Evolutionary conservation across 2,329 filamentous ascomycete genomes (phyloP).

Genomic region (Phialemonium atrogriseum): DNA sequence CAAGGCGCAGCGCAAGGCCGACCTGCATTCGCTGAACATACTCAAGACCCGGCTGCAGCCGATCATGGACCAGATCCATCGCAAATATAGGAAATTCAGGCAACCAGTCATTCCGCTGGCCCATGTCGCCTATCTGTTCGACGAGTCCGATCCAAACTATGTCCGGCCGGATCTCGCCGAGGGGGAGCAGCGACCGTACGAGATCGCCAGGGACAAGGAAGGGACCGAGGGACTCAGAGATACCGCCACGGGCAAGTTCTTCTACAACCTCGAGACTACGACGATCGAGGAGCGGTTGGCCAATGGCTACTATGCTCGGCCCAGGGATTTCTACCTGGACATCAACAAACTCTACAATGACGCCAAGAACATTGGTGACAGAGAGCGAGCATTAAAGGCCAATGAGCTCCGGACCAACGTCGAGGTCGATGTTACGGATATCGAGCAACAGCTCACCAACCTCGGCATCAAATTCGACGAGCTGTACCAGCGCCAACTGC

Average conservation of each 20-base stretch:
- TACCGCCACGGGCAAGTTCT: conserved; percentile 71
- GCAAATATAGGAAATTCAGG: conserved; percentile 81
- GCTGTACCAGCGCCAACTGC: conserved; percentile 65
- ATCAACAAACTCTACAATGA: conserved; percentile 81
- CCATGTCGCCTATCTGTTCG: conserved; percentile 72
- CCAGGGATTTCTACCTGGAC: conserved; percentile 82
- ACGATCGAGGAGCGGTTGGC: conserved; percentile 94
- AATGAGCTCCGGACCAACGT: conserved; percentile 91
- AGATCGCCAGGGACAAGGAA: conserved; percentile 70
- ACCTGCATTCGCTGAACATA: conserved; percentile 75
- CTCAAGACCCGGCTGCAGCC: conserved; percentile 86
- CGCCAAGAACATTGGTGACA: conserved; percentile 72
- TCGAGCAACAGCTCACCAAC: conserved; percentile 49
- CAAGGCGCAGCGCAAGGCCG: conserved; percentile 70
- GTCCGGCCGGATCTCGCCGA: conserved; percentile 49
- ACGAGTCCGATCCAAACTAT: conserved; percentile 69
- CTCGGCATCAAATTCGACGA: conserved; percentile 71
- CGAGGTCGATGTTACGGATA: conserved; percentile 79
- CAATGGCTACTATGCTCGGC: conserved; percentile 91
- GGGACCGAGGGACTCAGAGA: conserved; percentile 71
- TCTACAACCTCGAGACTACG: conserved; percentile 87
- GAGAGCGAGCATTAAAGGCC: conserved; percentile 73
- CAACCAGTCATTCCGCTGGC: conserved; percentile 66
- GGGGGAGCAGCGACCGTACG: conserved; percentile 61
- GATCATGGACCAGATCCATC: conserved; percentile 95